Evolutionary conservation across 2,329 filamentous ascomycete genomes (phyloP), one percentile per base, ranked within the genome.

Genomic region (Colletotrichum spinosum): DNA sequence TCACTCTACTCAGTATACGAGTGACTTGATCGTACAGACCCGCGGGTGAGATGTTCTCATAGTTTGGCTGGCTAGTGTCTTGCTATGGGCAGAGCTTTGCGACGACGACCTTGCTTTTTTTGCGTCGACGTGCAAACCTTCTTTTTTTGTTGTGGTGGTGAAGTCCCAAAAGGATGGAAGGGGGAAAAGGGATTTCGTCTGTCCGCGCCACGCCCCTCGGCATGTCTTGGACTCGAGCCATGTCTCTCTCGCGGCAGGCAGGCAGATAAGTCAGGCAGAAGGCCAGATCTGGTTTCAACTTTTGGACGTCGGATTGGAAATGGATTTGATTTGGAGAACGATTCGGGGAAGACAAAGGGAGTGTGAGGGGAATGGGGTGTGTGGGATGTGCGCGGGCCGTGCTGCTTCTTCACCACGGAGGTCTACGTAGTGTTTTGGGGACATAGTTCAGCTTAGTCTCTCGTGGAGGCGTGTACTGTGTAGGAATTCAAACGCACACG

Each of bases 121-220:
- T 33, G 44, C 35, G 12, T n/a, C 2, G 15, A 46, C 12, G 44
- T n/a, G 45, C 15, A 55, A 55, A 55, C 52, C 52, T 55, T 55
- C 13, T 49, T 56, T 38, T 49, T n/a, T 25, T 46, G 50, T 9
- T 53, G 34, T 39, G 34, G 50, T 53, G 15, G 50, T 25, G 25
- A 25, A 25, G 25, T 25, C 25, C 25, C 25, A 25, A 37, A 39
- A 34, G 15, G n/a, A 25, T 38, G 50, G 37, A 33, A 37, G 8
- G 11, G 44, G 15, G 3, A 15, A 15, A 11, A 13, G 13, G 44
- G 44, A 46, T 12, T 13, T 46, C n/a, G 34, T 42, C 49, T 53
- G 51, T 4, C 15, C 37, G 51, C 51, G 37, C 51, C 51, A 53
- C 51, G 42, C 38, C 51, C 37, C 12, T 9, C 51, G 33, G 38